Conservation (phyloP, 768 basidiomycete species). For the Pleurotus cornucopiae region DNA sequence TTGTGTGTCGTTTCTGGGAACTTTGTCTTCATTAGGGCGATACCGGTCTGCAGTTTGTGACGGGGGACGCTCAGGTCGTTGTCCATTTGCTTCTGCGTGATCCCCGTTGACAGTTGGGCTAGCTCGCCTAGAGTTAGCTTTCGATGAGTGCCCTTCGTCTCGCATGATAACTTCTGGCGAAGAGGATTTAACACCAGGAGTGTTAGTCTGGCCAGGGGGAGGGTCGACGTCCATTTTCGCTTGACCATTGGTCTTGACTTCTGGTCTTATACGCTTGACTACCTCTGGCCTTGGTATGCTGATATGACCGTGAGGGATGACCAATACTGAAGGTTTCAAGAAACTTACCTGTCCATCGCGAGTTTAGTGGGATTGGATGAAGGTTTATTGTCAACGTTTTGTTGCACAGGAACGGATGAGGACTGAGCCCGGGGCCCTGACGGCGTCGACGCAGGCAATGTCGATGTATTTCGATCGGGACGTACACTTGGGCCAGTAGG, state of each 20-base stretch:
- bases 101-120: slow-evolving; percentile 5
- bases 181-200: neutral
- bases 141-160: neutral
- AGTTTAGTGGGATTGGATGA: slow-evolving; percentile 43
- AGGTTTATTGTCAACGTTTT: slow-evolving; percentile 20
- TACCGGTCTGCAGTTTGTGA: slow-evolving; percentile 9
- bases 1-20: slow-evolving; percentile 28
- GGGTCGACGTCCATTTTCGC: slow-evolving; percentile 21
- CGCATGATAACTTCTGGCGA: neutral
- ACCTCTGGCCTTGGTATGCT: slow-evolving; percentile 81
- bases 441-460: slow-evolving; percentile 35
- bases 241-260: slow-evolving; percentile 30
- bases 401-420: slow-evolving; percentile 44
- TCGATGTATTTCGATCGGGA: slow-evolving; percentile 34
- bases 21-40: slow-evolving; percentile 36
- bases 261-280: slow-evolving; percentile 55
- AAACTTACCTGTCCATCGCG: slow-evolving; percentile 61
- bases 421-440: slow-evolving; percentile 22
- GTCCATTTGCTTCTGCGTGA: neutral
- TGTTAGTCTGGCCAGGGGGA: slow-evolving; percentile 11
- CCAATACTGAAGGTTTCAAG: neutral
- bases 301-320: neutral
- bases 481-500: slow-evolving; percentile 36
- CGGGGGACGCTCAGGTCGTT: neutral
- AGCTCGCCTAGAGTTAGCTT: neutral